phyloP scores from a whole-genome alignment of 441 rosid species.

The Pelargonium cotyledonis region DNA sequence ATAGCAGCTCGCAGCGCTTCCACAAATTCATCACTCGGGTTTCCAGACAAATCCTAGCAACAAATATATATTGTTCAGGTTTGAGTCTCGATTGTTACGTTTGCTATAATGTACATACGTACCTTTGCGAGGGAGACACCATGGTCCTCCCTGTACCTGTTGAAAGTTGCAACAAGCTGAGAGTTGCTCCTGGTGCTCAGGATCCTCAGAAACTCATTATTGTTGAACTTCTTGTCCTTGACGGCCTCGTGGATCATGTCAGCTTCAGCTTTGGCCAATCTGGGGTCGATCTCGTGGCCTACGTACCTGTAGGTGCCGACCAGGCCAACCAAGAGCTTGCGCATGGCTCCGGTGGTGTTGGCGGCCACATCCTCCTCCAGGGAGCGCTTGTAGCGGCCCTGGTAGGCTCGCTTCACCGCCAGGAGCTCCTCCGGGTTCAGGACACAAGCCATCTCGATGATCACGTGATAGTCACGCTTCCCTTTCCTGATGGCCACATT shows the following conservation, averaged over 20 bases:
- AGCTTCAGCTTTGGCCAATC: not conserved
- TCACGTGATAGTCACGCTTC: not conserved
- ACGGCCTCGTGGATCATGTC: slow-evolving; percentile 1
- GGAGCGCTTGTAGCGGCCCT: slow-evolving; percentile 54
- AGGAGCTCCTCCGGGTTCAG: slow-evolving; percentile 12
- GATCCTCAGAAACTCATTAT: not conserved
- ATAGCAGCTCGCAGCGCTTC: slow-evolving; percentile 35
- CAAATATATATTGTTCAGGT: not conserved
- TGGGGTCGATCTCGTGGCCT: not conserved
- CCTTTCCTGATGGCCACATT: not conserved
- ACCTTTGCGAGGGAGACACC: slow-evolving; percentile 35
- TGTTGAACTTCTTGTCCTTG: not conserved
- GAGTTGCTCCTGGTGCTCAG: not conserved
- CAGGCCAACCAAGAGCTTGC: not conserved
- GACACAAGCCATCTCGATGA: not conserved
- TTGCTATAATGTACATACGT: too few species aligned
- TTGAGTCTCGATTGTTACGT: not conserved
- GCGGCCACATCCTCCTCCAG: slow-evolving; percentile 66
- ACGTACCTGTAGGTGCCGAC: not conserved
- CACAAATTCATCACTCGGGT: slow-evolving; percentile 24
- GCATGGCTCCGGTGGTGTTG: slow-evolving; percentile 21
- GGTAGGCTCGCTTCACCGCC: slow-evolving; percentile 49
- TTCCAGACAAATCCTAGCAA: slow-evolving; percentile 28
- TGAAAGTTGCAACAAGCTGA: not conserved
- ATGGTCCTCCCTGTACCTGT: not conserved